A percentile compares a stretch with the other conserved stretches of the same genome.
These are phyloP conservation scores for Suillus clintonianus DNA, from an alignment of 768 basidiomycete genomes.

Conservation along the genomic window DNA sequence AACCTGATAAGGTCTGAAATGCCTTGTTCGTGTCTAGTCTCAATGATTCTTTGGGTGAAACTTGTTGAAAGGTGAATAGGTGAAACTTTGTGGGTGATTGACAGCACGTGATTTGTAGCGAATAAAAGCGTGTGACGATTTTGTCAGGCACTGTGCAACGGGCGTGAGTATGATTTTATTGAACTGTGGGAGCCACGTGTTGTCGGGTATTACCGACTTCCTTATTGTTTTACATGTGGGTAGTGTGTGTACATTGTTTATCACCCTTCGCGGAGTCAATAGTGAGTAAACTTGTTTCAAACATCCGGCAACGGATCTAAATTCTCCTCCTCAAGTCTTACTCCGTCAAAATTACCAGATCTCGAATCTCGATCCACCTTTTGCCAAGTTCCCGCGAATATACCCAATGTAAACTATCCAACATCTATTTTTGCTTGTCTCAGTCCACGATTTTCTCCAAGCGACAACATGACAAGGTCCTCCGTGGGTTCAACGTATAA, in stretches of 20 bases:
- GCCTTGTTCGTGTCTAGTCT: too few species aligned
- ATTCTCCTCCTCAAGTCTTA: constrained; percentile 31
- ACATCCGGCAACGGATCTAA: constrained; percentile 29
- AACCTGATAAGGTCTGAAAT: constrained; percentile 17
- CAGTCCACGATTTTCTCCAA: constrained; percentile 9
- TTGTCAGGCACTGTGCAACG: too few species aligned
- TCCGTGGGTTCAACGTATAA: constrained; percentile 27
- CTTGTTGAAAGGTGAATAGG: not conserved
- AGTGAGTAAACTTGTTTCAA: not conserved
- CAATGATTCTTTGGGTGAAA: too few species aligned
- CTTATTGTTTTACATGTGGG: constrained; percentile 21
- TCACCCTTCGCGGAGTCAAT: constrained; percentile 5
- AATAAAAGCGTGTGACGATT: too few species aligned
- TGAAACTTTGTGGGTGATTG: too few species aligned
- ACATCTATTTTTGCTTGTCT: constrained; percentile 34
- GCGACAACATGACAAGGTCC: constrained; percentile 2
- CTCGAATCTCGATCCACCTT: constrained; percentile 21
- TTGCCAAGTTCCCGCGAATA: constrained; percentile 35
- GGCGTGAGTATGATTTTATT: too few species aligned
- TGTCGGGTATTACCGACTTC: too few species aligned
- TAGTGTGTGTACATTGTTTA: constrained; percentile 3
- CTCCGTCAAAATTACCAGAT: constrained; percentile 30
- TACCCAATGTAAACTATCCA: constrained; percentile 32
- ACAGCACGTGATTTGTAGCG: too few species aligned
- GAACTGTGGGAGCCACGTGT: constrained; percentile 23